Base-by-base conservation (phyloP, 1,139 yeast species). In the Torulaspora globosa region DNA sequence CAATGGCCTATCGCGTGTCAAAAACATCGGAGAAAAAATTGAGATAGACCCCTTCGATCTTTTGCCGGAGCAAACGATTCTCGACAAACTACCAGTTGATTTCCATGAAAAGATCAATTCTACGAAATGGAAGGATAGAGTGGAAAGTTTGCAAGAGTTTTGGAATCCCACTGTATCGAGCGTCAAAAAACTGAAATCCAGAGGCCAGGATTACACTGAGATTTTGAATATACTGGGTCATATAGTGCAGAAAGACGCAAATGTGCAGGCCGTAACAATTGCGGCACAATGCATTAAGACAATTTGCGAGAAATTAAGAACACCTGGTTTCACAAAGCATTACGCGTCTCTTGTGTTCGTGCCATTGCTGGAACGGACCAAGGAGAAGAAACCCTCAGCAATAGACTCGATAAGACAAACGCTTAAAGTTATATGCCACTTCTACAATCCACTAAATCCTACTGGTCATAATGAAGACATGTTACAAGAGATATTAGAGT, bases 111-210 rank as follows among this genome's bases (percentile, higher is more conserved):
- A 80, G 52, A 68, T 88, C 26, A 63, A 73, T 1, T 82, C 90
- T 0, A 54, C 82, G 0, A 81, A 84, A 57, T 92, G 98, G 98
- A 89, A 90, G 62, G 97, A 89, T 47, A 75, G 98, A 54, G 89
- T 86, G 48, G 97, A 86, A 54, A 89, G 77, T 0, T 71, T 94
- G 50, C 95, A 88, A 44, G 89, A 82, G 54, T 76, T 84, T 1
- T 68, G 57, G 48, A 57, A 72, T 24, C 73, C 73, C 5, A 68
- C 72, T 9, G 70, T 88, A 37, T 68, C 70, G 1, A 57, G 54
- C 39, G 74, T 70, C 3, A 69, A 79, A 35, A 76, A 73, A 50
- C 64, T 79, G 43, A 70, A 64, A 38, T 39, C 47, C 19, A 67
- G 74, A 19, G 78, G 79, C 47, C 81, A 78, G n/a, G 96, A 90